These are phyloP conservation scores for Coemansia asiatica DNA, from an alignment of 192 early-diverging fungal genomes.

Conservation along the genomic window DNA sequence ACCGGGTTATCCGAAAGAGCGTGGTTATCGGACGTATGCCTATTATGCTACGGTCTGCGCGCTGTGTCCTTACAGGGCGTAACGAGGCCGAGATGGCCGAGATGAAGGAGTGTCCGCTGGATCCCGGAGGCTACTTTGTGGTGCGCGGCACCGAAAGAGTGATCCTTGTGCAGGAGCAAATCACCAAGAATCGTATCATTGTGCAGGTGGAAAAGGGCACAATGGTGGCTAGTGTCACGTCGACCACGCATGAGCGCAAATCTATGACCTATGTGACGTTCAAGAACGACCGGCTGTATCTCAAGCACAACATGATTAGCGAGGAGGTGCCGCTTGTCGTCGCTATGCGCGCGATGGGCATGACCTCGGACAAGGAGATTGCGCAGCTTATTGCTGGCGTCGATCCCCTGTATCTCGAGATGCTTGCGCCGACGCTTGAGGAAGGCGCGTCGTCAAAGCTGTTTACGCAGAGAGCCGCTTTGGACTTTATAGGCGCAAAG, in stretches of 20 bases:
- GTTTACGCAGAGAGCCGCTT: constrained; percentile 88
- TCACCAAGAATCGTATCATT: constrained; percentile 98
- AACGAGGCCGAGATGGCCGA: constrained; percentile 79
- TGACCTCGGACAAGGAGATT: constrained; percentile 93
- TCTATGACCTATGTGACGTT: constrained; percentile 84
- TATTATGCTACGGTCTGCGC: constrained; percentile 89
- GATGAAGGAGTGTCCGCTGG: constrained; percentile 92
- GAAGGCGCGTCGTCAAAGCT: constrained; percentile 72
- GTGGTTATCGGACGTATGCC: constrained; percentile 91
- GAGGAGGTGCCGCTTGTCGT: constrained; percentile 86
- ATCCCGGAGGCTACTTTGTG: constrained; percentile 98
- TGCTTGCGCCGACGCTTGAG: constrained; percentile 86
- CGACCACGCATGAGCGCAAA: constrained; percentile 91
- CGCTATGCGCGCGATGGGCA: constrained; percentile 91
- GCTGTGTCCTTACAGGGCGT: constrained; percentile 79
- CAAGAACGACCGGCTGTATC: constrained; percentile 65
- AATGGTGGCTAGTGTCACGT: constrained; percentile 83
- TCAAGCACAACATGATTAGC: constrained; percentile 88
- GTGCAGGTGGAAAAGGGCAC: constrained; percentile 82
- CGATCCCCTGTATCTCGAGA: constrained; percentile 76
- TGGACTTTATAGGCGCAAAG: constrained; percentile 83
- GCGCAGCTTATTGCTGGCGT: constrained; percentile 87
- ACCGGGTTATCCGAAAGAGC: constrained; percentile 75
- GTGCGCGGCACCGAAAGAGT: constrained; percentile 96
- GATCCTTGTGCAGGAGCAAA: constrained; percentile 96